Base-by-base conservation (phyloP, 1,284 basidiomycete genomes). In the Cutaneotrichosporon sp. region DNA sequence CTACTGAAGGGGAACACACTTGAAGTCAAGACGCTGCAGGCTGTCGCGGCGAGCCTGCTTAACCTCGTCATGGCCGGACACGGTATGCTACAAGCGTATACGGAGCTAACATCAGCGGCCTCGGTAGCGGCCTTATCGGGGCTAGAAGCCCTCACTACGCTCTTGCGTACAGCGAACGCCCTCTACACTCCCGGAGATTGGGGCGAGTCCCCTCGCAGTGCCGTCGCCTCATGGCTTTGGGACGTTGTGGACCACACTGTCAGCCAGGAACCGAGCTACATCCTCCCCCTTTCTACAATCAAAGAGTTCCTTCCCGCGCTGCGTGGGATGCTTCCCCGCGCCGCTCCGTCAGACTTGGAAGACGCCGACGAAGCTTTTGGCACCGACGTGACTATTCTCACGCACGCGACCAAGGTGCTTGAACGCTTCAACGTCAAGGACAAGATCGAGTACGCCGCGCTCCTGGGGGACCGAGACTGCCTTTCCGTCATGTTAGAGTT, bases 21-120 rank as follows among this genome's bases (percentile, higher is more conserved):
- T 10, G 38, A 21, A 2, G 4, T 58, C 51, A 11, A 34, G 21
- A 18, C 60, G n/a, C 36, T 60, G 26, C 60, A 65, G 22, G 65
- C 75, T 2, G 49, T 77, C 16, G 59, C 70, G 0, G 75, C 70
- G 0, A 73, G 74, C 55, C 53, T 78, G 22, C 64, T 76, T 36
- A 80, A 80, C 60, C 57, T 78, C 40, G 63, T 67, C 0, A 56
- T 72, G 0, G 69, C 71, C 11, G 58, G 64, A 1, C 67, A 75
- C 58, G 65, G 76, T 80, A 64, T 63, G 78, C 69, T 11, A 30
- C 18, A 36, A 5, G 9, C 18, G 13, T 10, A 18, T 2, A 0
- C 22, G 8, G 16, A 10, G 10, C 59, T 61, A 21, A 58, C 63
- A 10, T n/a, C 22, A 61, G 60, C 26, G 18, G 32, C 42, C 8